Base-by-base conservation (phyloP, 2,329 filamentous ascomycete genomes). In the Boeremia lycopersici region DNA sequence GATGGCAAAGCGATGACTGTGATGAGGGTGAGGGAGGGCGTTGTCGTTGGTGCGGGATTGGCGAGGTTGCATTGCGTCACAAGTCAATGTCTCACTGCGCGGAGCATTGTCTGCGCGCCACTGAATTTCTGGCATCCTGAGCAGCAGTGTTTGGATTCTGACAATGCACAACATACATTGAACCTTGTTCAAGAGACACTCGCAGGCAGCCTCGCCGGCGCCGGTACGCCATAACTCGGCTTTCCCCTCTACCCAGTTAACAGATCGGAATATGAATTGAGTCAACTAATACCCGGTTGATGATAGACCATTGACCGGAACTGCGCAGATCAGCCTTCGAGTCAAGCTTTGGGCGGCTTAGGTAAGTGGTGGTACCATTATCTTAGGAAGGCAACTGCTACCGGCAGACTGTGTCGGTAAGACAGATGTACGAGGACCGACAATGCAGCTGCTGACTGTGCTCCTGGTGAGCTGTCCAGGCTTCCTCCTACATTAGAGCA, bases 51-150 rank as follows among this genome's bases (percentile, higher is more conserved):
- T 23, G 33, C 35, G 17, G 40, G 28, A 45, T 48, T 36, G 35
- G 51, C 40, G 40, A 54, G 34, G 34, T 29, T 47, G 45, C 30
- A 31, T 36, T 39, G 36, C 45, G 40, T 45, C 40, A 54, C 17
- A 29, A 15, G 23, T 33, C 41, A 28, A 54, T 54, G 31, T 46
- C 26, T 19, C 38, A 54, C 45, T 13, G 41, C 40, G 23, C 39
- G 6, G 19, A 48, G 29, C 34, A 13, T 34, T 17, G 31, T 23
- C 15, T 43, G 34, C 45, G 48, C 29, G 29, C 40, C 45, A 41
- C 19, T 44, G 26, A 35, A 12, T 39, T 28, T 45, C 31, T 25
- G 45, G 15, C 12, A 42, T 25, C 11, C 15, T 12, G 23, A 23
- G 19, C 19, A 23, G 19, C 19, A 23, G 3, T 13, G 29, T 8